Conservation (phyloP, 768 basidiomycete species). For the Trametes punicea region DNA sequence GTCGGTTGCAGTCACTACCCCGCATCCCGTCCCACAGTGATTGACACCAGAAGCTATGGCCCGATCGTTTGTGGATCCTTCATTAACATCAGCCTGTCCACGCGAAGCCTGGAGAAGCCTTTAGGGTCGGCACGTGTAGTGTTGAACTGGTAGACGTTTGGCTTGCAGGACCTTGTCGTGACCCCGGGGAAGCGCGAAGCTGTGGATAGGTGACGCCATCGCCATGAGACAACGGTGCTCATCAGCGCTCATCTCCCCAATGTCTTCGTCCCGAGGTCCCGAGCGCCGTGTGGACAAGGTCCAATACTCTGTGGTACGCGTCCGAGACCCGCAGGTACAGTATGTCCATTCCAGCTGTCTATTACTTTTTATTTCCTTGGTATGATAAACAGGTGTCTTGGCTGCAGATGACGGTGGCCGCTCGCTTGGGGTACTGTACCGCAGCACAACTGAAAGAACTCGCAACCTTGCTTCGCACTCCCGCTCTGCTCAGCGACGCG, state of each 20-base stretch:
- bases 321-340: too few species aligned
- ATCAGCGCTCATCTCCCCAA: background rate
- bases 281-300: constrained; percentile 7
- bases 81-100: too few species aligned
- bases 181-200: background rate
- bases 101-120: background rate
- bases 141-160: background rate
- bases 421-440: too few species aligned
- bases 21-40: background rate
- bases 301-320: constrained; percentile 1
- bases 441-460: too few species aligned
- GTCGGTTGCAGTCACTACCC: too few species aligned
- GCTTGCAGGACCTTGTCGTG: background rate
- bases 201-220: background rate
- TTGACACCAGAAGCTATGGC: background rate
- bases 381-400: too few species aligned
- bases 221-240: background rate
- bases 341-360: too few species aligned
- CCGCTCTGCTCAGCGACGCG: too few species aligned
- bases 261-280: background rate
- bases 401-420: background rate
- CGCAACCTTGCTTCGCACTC: too few species aligned
- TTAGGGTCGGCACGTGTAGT: background rate
- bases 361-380: too few species aligned
- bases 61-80: background rate